Conservation (phyloP, 352 stramenopile species). For the Pythium aristosporum region DNA sequence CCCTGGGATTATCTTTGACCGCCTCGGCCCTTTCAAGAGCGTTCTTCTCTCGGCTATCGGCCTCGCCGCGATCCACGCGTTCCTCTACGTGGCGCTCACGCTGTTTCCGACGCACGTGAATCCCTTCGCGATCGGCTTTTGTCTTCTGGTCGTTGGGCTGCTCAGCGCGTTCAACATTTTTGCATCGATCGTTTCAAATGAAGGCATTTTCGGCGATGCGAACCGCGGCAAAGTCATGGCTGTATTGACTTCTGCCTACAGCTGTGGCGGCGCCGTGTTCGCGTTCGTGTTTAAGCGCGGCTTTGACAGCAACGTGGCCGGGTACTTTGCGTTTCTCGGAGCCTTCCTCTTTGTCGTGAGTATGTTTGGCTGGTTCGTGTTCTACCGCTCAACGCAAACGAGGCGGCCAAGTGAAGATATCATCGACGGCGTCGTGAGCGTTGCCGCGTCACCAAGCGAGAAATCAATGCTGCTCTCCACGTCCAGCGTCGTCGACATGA, state of each 20-base stretch:
- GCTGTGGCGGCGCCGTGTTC: constrained; percentile 74
- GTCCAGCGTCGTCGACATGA: constrained; percentile 48
- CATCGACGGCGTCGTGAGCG: constrained; percentile 33
- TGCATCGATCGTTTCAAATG: constrained; percentile 72
- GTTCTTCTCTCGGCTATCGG: constrained; percentile 44
- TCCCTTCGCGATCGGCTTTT: constrained; percentile 49
- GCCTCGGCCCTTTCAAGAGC: constrained; percentile 58
- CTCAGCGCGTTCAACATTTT: constrained; percentile 77
- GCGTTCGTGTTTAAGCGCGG: constrained; percentile 62
- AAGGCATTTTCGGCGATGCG: constrained; percentile 66
- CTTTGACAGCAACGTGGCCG: constrained; percentile 62
- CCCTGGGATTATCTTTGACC: constrained; percentile 71
- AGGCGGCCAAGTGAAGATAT: constrained; percentile 47
- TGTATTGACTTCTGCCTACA: constrained; percentile 68
- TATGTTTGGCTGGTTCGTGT: constrained; percentile 49
- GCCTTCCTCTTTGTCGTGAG: constrained; percentile 47
- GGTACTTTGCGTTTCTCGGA: constrained; percentile 76
- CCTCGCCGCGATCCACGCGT: constrained; percentile 40
- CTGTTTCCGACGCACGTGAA: constrained; percentile 39
- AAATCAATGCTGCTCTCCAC: constrained; percentile 15
- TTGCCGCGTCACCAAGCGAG: constrained; percentile 25
- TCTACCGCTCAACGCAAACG: constrained; percentile 36
- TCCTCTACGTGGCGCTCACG: constrained; percentile 46
- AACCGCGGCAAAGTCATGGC: constrained; percentile 82
- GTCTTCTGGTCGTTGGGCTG: constrained; percentile 60